phyloP scores from a whole-genome alignment of 2,329 filamentous ascomycete species.

The Botrytis pseudocinerea region DNA sequence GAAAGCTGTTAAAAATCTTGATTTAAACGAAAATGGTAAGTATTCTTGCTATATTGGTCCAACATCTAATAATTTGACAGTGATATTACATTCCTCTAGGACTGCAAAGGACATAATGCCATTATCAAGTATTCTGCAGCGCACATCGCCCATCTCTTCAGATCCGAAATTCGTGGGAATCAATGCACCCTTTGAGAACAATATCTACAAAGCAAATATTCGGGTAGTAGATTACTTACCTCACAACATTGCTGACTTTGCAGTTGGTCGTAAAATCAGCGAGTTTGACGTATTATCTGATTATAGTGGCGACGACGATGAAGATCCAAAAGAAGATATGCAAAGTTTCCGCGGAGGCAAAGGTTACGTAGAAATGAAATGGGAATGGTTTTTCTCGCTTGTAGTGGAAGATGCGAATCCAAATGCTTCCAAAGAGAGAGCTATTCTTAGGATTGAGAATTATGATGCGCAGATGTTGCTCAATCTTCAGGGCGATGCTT shows the following conservation, averaged over 20 bases:
- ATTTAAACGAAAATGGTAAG: constrained; percentile 44
- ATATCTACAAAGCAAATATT: constrained; percentile 67
- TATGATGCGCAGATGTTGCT: constrained; percentile 57
- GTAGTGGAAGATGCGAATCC: constrained; percentile 69
- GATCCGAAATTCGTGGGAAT: constrained; percentile 35
- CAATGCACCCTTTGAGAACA: constrained; percentile 70
- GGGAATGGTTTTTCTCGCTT: constrained; percentile 85
- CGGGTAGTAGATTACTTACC: constrained; percentile 85
- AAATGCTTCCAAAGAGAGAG: constrained; percentile 44
- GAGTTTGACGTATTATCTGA: constrained; percentile 56
- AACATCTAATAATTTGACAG: constrained; percentile 16
- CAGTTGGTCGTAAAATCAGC: constrained; percentile 48
- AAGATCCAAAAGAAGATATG: constrained; percentile 34
- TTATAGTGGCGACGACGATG: constrained; percentile 38
- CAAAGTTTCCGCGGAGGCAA: constrained; percentile 29
- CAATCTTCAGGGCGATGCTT: constrained; percentile 49
- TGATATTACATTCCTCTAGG: not conserved
- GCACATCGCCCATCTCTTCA: not conserved
- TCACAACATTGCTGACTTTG: constrained; percentile 68
- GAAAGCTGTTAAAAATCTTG: constrained; percentile 20
- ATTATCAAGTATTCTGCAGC: constrained; percentile 16
- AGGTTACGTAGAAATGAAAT: constrained; percentile 44
- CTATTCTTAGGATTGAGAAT: constrained; percentile 71
- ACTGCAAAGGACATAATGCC: not conserved
- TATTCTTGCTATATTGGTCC: constrained; percentile 2